These are phyloP conservation scores for Crithidia fasciculata DNA, from an alignment of 208 protist species.

Conservation along the genomic window DNA sequence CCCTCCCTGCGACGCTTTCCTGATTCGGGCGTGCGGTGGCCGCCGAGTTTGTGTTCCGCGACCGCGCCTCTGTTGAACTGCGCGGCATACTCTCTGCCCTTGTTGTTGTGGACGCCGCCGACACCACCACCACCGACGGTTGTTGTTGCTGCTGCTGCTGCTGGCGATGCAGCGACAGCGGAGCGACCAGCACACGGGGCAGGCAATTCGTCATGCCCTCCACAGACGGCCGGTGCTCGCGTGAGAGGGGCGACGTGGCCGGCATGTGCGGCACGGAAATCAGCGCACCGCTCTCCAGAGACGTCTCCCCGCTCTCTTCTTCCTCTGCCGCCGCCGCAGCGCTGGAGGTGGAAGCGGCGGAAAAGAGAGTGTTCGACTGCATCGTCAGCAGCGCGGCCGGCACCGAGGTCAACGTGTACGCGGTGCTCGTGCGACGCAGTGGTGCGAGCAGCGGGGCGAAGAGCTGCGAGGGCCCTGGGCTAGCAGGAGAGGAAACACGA, in stretches of 20 bases:
- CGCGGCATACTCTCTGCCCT: no score
- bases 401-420: constrained; percentile 30
- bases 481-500: constrained; percentile 15
- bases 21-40: no score
- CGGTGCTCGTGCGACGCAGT: constrained; percentile 21
- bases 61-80: neutral
- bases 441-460: constrained; percentile 34
- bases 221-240: neutral
- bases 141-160: neutral
- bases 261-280: neutral
- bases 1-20: no score
- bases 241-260: neutral
- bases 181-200: neutral
- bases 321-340: neutral
- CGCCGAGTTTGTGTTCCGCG: no score
- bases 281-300: neutral
- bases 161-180: neutral
- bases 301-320: neutral
- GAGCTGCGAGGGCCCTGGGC: constrained; percentile 41
- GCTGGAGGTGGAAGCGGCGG: neutral
- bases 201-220: neutral
- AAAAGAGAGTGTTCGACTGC: constrained; percentile 10
- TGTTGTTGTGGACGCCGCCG: neutral
- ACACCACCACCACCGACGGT: neutral
- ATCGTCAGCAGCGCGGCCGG: neutral